Evolutionary conservation across 2,329 filamentous ascomycete species (phyloP).

Genomic region (Trichoderma koningiopsis): DNA sequence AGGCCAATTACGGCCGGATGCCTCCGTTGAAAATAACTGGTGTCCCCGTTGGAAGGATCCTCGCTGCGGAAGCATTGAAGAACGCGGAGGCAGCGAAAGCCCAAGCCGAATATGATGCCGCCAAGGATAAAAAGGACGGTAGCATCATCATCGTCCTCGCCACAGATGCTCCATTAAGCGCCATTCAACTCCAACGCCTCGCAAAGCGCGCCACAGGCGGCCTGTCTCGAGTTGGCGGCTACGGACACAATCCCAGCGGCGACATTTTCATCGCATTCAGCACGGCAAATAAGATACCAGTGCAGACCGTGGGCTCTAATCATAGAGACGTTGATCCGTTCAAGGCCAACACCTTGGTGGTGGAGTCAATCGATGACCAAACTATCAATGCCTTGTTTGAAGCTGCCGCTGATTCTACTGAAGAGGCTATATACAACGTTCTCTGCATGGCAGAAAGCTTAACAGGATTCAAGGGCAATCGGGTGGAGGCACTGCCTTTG

Average conservation of each 20-base stretch:
- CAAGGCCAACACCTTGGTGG: constrained; percentile 39
- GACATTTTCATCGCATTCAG: constrained; percentile 66
- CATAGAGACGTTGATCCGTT: constrained; percentile 43
- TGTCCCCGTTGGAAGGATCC: constrained; percentile 58
- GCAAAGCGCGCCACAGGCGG: constrained; percentile 61
- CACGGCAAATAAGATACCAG: constrained; percentile 51
- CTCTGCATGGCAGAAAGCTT: constrained; percentile 63
- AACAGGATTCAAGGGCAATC: constrained; percentile 53
- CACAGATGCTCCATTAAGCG: constrained; percentile 60
- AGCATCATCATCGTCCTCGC: constrained; percentile 62
- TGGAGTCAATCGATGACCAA: constrained; percentile 52
- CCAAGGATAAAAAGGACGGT: constrained; percentile 57
- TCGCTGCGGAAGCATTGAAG: constrained; percentile 34
- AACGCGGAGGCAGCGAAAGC: constrained; percentile 32
- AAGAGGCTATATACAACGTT: constrained; percentile 68
- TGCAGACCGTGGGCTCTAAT: constrained; percentile 26
- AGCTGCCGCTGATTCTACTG: constrained; percentile 62
- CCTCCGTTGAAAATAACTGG: constrained; percentile 57
- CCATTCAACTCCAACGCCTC: constrained; percentile 56
- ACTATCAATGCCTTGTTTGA: constrained; percentile 64
- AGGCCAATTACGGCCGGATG: constrained; percentile 62
- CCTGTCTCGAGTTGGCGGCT: constrained; percentile 57
- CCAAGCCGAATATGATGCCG: constrained; percentile 40
- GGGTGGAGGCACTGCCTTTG: constrained; percentile 53
- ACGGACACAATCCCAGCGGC: constrained; percentile 59